Base-by-base conservation (phyloP, 1,139 yeast species). In the Pneumocystis jirovecii region DNA sequence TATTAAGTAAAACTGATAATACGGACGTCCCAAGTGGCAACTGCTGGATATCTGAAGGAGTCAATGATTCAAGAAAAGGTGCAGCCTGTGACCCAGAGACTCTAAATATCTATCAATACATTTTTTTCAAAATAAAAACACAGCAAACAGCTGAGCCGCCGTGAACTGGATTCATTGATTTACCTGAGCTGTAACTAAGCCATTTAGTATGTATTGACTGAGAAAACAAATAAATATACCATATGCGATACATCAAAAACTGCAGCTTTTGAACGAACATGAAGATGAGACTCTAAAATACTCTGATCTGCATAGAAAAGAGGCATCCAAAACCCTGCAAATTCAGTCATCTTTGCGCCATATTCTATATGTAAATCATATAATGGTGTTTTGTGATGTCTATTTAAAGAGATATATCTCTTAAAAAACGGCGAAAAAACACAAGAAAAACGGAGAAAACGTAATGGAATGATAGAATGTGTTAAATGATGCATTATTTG, bases 311-410 rank as follows among this genome's bases (percentile, higher is more conserved):
- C 66, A 78, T 91, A 93, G 63, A 89, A 77, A 15, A 93, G 91
- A 1, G 98, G 98, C 97, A 93, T 91, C 64, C 86, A 83, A 73
- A 83, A 93, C 21, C 97, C 97, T 37, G 97, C 97, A 76, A 89
- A 93, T 60, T 93, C 95, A 2, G 90, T 97, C 86, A 93, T 86
- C 68, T 88, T 90, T 17, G 91, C 98, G 5, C 91, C 93, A 64
- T 84, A 79, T 67, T 83, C 82, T 50, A 86, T 78, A 74, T 93
- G 97, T 59, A 90, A 81, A 68, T 86, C 90, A 74, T 86, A 83
- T 64, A 93, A 80, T 4, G 97, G 95, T 0, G 98, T 93, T 72
- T 83, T 86, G 6, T 6, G 25, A 44, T n/a, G 29, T 21, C 29
- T 3, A 12, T 21, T 37, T 37, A 15, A 37, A 15, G 40, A 37